phyloP scores from a whole-genome alignment of 2,329 filamentous ascomycete genomes.

The Cordyceps fumosorosea region DNA sequence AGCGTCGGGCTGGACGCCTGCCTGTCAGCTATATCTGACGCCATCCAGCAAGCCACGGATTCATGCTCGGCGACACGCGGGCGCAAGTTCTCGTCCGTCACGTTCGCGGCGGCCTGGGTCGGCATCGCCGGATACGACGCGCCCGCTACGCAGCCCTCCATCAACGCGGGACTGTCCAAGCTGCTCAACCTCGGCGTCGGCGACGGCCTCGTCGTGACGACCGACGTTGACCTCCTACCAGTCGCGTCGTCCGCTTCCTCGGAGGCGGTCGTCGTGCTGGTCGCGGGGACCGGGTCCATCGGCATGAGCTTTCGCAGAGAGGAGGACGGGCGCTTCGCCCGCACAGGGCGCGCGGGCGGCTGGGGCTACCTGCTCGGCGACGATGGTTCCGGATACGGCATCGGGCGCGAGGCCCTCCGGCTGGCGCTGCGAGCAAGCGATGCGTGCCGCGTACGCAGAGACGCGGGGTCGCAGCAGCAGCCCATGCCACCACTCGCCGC shows the following conservation, averaged over 20 bases:
- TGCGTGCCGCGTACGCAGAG: slow-evolving; percentile 13
- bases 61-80: slow-evolving; percentile 13
- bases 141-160: slow-evolving; percentile 20
- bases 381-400: slow-evolving; percentile 35
- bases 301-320: slow-evolving; percentile 31
- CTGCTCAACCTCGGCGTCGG: slow-evolving; percentile 22
- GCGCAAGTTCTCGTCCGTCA: slow-evolving; percentile 1
- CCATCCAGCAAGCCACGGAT: slow-evolving; percentile 22
- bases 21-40: slow-evolving; percentile 20
- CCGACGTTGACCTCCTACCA: slow-evolving; percentile 34
- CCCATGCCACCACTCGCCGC: slow-evolving; percentile 12
- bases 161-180: slow-evolving; percentile 23
- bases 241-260: slow-evolving; percentile 19
- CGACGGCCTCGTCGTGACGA: slow-evolving; percentile 25
- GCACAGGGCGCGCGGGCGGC: slow-evolving; percentile 32
- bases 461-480: neutral
- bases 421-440: slow-evolving; percentile 26
- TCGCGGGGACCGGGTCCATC: slow-evolving; percentile 37
- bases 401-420: slow-evolving; percentile 31
- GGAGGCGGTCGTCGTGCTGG: slow-evolving; percentile 25
- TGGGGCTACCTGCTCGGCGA: slow-evolving; percentile 39
- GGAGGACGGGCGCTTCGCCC: slow-evolving; percentile 16
- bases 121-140: slow-evolving; percentile 35
- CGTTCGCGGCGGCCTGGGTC: slow-evolving; percentile 29
- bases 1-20: slow-evolving; percentile 23